These are phyloP conservation scores for Rachicladosporium sp. DNA, from an alignment of 2,329 filamentous ascomycete species.

Conservation along the genomic window DNA sequence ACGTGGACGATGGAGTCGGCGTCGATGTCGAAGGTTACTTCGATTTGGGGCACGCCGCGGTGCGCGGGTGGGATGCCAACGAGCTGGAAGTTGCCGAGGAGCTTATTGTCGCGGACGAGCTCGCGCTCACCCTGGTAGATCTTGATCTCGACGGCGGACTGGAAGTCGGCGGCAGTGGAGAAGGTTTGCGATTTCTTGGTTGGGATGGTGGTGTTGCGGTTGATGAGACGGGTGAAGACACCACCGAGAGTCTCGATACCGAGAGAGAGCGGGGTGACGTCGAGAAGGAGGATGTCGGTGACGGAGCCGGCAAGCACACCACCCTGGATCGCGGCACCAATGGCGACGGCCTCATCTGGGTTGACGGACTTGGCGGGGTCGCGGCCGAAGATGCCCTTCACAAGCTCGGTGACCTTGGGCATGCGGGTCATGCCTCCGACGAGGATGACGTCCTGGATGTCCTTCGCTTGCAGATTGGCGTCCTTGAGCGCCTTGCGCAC, in stretches of 20 bases:
- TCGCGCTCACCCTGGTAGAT: slow-evolving; percentile 99
- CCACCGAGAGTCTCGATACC: slow-evolving; percentile 97
- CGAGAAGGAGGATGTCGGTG: slow-evolving; percentile 86
- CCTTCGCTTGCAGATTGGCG: slow-evolving; percentile 77
- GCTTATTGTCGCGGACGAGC: slow-evolving; percentile 96
- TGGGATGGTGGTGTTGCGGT: slow-evolving; percentile 97
- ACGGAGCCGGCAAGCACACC: slow-evolving; percentile 93
- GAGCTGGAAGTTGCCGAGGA: slow-evolving; percentile 98
- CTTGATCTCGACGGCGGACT: slow-evolving; percentile 98
- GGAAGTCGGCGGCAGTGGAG: slow-evolving; percentile 95
- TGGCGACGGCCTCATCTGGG: slow-evolving; percentile 95
- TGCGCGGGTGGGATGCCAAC: slow-evolving; percentile 92
- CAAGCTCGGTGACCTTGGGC: slow-evolving; percentile 93
- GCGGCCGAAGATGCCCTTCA: slow-evolving; percentile 93
- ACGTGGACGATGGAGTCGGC: slow-evolving; percentile 97
- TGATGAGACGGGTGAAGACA: slow-evolving; percentile 96
- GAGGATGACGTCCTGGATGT: slow-evolving; percentile 94
- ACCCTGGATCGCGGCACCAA: slow-evolving; percentile 94
- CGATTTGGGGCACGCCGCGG: slow-evolving; percentile 89
- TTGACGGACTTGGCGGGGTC: slow-evolving; percentile 97
- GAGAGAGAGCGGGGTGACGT: slow-evolving; percentile 89
- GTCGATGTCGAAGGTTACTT: slow-evolving; percentile 98
- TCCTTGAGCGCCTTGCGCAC: slow-evolving; percentile 97
- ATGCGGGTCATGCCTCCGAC: slow-evolving; percentile 99
- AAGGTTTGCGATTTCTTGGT: slow-evolving; percentile 99